Evolutionary conservation across 2,329 filamentous ascomycete genomes (phyloP), one percentile per base, ranked within the genome.

Genomic region (Arthrobotrys entomopaga): DNA sequence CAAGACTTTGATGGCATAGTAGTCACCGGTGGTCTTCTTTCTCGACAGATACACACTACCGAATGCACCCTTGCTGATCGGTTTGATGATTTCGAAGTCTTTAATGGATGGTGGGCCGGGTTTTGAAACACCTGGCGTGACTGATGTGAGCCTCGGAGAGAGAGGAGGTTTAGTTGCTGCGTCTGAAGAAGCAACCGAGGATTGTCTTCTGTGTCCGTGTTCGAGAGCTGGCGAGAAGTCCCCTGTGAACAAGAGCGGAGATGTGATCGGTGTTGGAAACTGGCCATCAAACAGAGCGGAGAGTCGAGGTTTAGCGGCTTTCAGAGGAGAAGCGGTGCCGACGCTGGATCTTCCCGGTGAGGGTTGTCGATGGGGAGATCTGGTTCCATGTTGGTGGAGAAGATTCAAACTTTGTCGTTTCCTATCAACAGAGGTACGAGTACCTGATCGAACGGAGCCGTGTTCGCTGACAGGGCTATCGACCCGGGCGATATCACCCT

Each of bases 11-110:
- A 99, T 98, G 8, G 95, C 95, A 81, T 94, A 99, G 81, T 99
- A 99, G 79, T 99, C 95, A 52, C 93, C 94, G 0, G 96, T 99
- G 0, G 92, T 95, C 82, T 97, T 98, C 85, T 99, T 99, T 83
- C 98, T 99, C 0, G 95, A 94, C 34, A 99, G 83, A 80, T 99
- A 99, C 6, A 99, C 95, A 80, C 95, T 98, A 3, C 95, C 95
- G 81, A 99, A 99, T 2, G 95, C 95, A 57, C 95, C 95, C 82
- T 97, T 98, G 83, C 95, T 99, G 82, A 99, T 99, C 4, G 95
- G 95, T 80, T 99, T 99, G 83, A 99, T 97, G 78, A 99, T 97
- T 81, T 99, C 95, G 78, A 99, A 99, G 80, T 99, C 95, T 79
- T 98, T 98, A 83, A 99, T 99, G 0, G 96, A 99, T 6, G 94